Evolutionary conservation across 1,284 basidiomycete species (phyloP).

Genomic region (Pterulicium gracile): DNA sequence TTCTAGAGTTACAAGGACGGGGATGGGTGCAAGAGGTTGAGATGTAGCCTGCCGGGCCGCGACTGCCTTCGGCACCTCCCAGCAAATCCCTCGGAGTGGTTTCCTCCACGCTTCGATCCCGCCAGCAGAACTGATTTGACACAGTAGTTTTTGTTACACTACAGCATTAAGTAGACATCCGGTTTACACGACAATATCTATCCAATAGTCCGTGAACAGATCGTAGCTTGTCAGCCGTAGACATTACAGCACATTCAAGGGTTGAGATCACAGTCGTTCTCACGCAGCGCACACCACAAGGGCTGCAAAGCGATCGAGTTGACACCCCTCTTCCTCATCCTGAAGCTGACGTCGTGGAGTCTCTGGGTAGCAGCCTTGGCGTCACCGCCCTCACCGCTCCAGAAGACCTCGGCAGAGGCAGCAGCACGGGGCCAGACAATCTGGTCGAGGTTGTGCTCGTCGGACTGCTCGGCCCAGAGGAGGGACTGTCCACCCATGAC

Average conservation of each 20-base stretch:
- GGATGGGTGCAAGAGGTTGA: no score
- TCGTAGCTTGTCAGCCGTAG: no score
- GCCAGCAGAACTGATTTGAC: no score
- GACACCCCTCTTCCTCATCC: constrained; percentile 62
- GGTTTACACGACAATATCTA: no score
- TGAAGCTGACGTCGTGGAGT: constrained; percentile 65
- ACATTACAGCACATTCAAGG: constrained; percentile 27
- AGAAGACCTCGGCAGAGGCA: constrained; percentile 72
- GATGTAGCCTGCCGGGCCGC: no score
- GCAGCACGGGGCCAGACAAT: constrained; percentile 76
- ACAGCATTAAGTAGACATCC: no score
- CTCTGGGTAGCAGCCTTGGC: constrained; percentile 57
- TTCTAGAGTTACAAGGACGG: no score
- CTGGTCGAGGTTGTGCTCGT: constrained; percentile 58
- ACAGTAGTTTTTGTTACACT: no score
- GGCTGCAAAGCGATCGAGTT: constrained; percentile 66
- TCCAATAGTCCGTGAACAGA: no score
- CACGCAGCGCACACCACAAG: constrained; percentile 72
- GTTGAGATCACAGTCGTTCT: constrained; percentile 42
- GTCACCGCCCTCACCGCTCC: constrained; percentile 57
- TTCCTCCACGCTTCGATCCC: no score
- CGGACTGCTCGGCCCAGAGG: constrained; percentile 74
- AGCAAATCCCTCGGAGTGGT: no score
- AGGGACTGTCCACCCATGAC: constrained; percentile 68
- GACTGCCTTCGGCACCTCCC: no score